Base-by-base conservation (phyloP, 1,284 basidiomycete species). In the Microbotryum scabiosae region DNA sequence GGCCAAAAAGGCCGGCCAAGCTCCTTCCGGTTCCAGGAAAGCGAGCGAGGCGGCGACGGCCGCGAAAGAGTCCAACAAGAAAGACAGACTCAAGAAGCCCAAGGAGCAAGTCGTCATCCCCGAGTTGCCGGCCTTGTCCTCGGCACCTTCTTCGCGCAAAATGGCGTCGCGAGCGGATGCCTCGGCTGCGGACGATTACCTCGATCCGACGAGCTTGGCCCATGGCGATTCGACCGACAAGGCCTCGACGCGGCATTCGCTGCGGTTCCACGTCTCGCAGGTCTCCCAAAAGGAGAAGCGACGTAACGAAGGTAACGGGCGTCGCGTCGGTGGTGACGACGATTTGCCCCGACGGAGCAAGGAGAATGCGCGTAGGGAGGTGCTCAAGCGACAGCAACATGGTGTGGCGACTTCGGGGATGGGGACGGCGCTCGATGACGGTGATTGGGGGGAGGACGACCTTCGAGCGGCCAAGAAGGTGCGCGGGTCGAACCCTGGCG, bases 251-350 rank as follows among this genome's bases (percentile, higher is more conserved):
- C 86, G 84, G 67, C 84, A 84, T 72, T 82, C 87, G 10, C 80
- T 97, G 25, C 85, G 86, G 36, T 97, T 97, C 84, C 84, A 94
- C 71, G 86, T 86, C 0, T 83, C 88, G 51, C 84, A 84, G 71
- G 87, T 89, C 64, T 88, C 90, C 54, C 83, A 84, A 59, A 84
- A 84, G 47, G 88, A 88, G 14, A 57, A 50, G 5, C 54, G 63
- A 68, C 76, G 70, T 66, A 73, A 61, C 70, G 80, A 82, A 64
- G 73, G 77, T 76, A 73, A 79, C 81, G 69, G 78, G 84, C 45
- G 65, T 41, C 48, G 61, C 30, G 70, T 81, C 44, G 85, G 86
- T 51, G 88, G 88, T 26, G 92, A 97, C 74, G 91, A 94, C 71
- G 93, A 97, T 73, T 79, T 91, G 58, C 89, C 89, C 25, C 88